These are phyloP conservation scores for Scalesia atractyloides DNA, from an alignment of 129 eudicot species.

Conservation along the genomic window DNA sequence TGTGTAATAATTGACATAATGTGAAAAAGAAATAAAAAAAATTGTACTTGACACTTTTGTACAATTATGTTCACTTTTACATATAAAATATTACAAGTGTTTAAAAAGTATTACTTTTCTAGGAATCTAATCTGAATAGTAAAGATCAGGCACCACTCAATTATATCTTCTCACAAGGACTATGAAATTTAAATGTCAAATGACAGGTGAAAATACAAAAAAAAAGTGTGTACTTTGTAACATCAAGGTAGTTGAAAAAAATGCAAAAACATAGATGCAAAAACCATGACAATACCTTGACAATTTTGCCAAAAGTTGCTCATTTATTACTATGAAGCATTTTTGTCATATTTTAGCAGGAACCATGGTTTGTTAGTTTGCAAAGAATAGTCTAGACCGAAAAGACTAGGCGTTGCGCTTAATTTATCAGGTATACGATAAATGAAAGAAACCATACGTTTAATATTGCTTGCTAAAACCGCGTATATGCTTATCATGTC, in stretches of 20 bases:
- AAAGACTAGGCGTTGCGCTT: background rate
- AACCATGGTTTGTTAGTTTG: background rate
- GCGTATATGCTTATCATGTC: background rate
- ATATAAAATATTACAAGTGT: background rate
- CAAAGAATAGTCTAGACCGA: slow-evolving; percentile 5
- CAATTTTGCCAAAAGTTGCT: background rate
- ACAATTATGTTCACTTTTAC: background rate
- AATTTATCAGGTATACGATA: background rate
- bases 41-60: background rate
- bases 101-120: background rate
- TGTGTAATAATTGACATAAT: background rate
- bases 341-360: slow-evolving; percentile 11
- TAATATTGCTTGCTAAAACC: background rate
- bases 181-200: background rate
- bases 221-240: background rate
- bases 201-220: background rate
- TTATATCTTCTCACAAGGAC: background rate
- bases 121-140: slow-evolving; percentile 6
- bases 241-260: slow-evolving; percentile 9
- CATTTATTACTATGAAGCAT: slow-evolving; percentile 3
- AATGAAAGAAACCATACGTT: background rate
- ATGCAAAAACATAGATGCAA: background rate
- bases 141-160: background rate
- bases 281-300: background rate
- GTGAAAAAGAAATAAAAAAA: background rate